Evolutionary conservation across 495 filamentous ascomycete species (phyloP).

Genomic region (Aspergillus bridgeri): DNA sequence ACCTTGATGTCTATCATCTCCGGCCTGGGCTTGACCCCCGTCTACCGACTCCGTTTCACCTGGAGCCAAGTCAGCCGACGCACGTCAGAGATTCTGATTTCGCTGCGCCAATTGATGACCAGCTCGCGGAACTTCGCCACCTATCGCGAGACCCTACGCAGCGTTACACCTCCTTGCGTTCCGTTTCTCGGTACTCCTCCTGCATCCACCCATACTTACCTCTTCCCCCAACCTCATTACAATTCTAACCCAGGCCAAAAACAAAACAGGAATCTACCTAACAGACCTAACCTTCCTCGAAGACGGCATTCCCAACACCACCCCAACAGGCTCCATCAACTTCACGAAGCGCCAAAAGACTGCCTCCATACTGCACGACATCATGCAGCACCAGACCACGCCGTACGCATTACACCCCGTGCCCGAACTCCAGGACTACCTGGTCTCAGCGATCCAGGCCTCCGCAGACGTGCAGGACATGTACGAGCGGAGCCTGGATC

Average conservation of each 20-base stretch:
- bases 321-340: conserved; percentile 86
- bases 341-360: conserved; percentile 91
- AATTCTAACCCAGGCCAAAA: background rate
- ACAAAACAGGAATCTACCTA: conserved; percentile 72
- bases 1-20: conserved; percentile 92
- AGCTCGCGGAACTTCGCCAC: conserved; percentile 91
- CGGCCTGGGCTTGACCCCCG: conserved; percentile 80
- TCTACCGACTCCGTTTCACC: conserved; percentile 81
- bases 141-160: conserved; percentile 80
- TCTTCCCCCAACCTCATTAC: background rate
- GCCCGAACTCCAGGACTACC: conserved; percentile 86
- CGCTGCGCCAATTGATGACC: conserved; percentile 78
- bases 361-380: conserved; percentile 88
- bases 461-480: conserved; percentile 87
- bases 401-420: conserved; percentile 81
- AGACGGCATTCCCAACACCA: conserved; percentile 88
- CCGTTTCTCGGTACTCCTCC: conserved; percentile 79
- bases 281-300: conserved; percentile 96
- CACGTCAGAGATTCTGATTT: conserved; percentile 59
- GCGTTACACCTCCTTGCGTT: conserved; percentile 84
- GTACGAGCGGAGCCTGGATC: conserved; percentile 81
- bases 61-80: conserved; percentile 82
- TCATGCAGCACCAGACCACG: conserved; percentile 87
- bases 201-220: background rate
- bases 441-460: conserved; percentile 76